Percentiles rank a stretch among this genome's conserved stretches.
These are phyloP conservation scores for Fagopyrum homotropicum DNA, from an alignment of 148 eudicot genomes.

Conservation along the genomic window DNA sequence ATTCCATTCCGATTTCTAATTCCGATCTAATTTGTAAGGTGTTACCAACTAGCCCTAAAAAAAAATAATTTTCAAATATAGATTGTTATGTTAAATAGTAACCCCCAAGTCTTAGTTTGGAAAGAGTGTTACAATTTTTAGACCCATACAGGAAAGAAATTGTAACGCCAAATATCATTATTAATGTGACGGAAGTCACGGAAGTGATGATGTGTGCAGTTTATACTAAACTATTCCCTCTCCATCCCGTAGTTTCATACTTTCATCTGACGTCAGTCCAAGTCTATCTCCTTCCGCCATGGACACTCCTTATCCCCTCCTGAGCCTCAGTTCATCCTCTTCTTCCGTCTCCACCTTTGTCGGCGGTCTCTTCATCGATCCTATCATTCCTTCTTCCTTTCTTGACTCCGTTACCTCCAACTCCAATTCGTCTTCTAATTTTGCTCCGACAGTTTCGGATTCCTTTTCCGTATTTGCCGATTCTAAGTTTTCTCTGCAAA, in stretches of 20 bases:
- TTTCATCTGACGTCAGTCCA: too few relatives aligned
- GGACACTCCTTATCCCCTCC: constrained; percentile 10
- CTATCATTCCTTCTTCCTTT: constrained; percentile 39
- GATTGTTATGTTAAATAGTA: too few relatives aligned
- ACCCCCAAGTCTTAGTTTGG: too few relatives aligned
- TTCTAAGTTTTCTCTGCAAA: constrained; percentile 13
- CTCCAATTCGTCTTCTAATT: constrained; percentile 4
- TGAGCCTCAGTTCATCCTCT: background rate
- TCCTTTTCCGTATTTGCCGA: constrained; percentile 5
- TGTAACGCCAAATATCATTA: too few relatives aligned
- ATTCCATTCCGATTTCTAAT: too few relatives aligned
- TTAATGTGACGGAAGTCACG: too few relatives aligned
- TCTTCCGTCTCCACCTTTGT: background rate
- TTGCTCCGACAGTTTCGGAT: background rate
- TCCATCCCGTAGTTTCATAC: background rate
- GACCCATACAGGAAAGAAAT: too few relatives aligned
- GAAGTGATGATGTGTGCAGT: too few relatives aligned
- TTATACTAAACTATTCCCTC: background rate
- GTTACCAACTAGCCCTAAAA: too few relatives aligned
- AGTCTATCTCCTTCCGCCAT: background rate
- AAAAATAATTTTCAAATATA: too few relatives aligned
- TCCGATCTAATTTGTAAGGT: too few relatives aligned
- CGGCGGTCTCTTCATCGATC: constrained; percentile 68
- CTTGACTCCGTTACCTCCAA: constrained; percentile 19
- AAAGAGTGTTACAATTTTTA: too few relatives aligned